Percentiles rank a stretch among this genome's conserved stretches.
These are phyloP conservation scores for Ziziphus jujuba DNA, from an alignment of 306 rosid species.

Conservation along the genomic window DNA sequence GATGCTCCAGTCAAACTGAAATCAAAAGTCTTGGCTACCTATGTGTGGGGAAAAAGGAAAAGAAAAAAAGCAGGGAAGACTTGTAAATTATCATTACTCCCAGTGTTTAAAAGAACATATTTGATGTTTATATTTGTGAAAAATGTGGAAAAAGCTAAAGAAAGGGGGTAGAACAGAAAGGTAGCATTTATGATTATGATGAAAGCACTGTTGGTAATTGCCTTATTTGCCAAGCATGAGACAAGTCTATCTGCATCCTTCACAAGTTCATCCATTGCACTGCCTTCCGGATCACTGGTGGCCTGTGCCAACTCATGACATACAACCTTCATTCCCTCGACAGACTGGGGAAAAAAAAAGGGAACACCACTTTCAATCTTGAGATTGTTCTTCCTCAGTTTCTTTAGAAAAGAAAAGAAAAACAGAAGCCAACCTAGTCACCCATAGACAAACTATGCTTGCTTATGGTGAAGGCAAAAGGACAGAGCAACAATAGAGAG, in stretches of 20 bases:
- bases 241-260: conserved; percentile 93
- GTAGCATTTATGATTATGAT: neutral
- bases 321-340: conserved; percentile 98
- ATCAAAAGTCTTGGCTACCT: conserved; percentile 98
- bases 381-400: neutral
- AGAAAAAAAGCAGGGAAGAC: neutral
- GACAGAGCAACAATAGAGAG: neutral
- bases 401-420: neutral
- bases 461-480: neutral
- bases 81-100: neutral
- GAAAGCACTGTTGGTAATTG: conserved; percentile 18
- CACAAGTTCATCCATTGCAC: conserved; percentile 81
- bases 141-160: neutral
- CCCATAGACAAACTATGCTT: neutral
- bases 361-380: conserved; percentile 22
- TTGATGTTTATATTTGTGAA: neutral
- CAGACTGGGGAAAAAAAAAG: conserved; percentile 54
- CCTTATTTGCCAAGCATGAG: conserved; percentile 92
- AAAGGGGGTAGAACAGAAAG: neutral
- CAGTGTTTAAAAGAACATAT: neutral
- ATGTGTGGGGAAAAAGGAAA: conserved; percentile 10
- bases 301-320: conserved; percentile 98
- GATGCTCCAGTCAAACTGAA: conserved; percentile 95
- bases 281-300: conserved; percentile 84
- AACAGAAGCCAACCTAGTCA: neutral